Percentiles rank a stretch among this genome's conserved stretches.
Conservation (phyloP, 495 filamentous ascomycete genomes). For the Aspergillus nanangensis region DNA sequence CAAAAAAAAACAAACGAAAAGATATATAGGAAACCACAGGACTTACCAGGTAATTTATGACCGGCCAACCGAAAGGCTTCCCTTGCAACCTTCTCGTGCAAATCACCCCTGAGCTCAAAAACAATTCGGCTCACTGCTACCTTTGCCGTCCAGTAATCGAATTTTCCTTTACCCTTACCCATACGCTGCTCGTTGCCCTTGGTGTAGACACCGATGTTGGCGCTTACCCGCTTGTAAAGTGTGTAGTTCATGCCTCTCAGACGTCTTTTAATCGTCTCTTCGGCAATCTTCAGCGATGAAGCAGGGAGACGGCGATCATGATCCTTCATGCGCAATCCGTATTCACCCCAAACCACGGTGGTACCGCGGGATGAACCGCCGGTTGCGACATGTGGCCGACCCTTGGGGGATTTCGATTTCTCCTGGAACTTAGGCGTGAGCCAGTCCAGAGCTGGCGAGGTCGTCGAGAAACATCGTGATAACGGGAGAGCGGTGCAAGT, state of each 20-base stretch:
- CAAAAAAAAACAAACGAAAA: too few relatives aligned
- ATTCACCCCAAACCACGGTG: constrained; percentile 95
- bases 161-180: constrained; percentile 97
- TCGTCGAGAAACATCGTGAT: constrained; percentile 69
- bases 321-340: constrained; percentile 88
- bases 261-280: constrained; percentile 85
- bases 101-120: constrained; percentile 83
- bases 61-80: constrained; percentile 94
- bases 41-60: constrained; percentile 89
- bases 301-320: constrained; percentile 89
- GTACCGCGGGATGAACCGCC: constrained; percentile 90
- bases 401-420: constrained; percentile 83
- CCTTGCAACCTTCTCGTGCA: constrained; percentile 91
- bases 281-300: constrained; percentile 78
- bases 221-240: constrained; percentile 82
- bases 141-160: constrained; percentile 92
- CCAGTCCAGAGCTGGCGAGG: constrained; percentile 63
- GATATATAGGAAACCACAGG: background rate
- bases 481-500: constrained; percentile 28
- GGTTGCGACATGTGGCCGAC: constrained; percentile 79
- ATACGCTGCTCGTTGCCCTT: constrained; percentile 96
- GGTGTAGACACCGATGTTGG: constrained; percentile 91
- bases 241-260: constrained; percentile 89
- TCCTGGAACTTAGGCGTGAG: constrained; percentile 72
- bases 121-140: constrained; percentile 83